Base-by-base conservation (phyloP, 2,329 filamentous ascomycete genomes). In the Cryphonectria nitschkei region DNA sequence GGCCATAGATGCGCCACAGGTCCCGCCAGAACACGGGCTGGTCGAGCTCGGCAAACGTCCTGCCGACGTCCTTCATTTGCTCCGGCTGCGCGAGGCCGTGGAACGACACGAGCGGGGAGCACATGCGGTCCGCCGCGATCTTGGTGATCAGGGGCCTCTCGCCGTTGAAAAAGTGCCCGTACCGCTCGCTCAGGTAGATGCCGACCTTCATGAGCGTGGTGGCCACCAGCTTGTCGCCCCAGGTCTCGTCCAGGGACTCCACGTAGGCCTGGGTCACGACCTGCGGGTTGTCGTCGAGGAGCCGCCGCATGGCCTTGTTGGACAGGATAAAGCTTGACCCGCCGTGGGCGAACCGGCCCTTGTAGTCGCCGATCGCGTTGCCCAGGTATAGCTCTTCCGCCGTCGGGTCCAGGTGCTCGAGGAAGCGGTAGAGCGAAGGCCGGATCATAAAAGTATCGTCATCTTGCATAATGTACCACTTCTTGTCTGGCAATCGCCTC, bases 391-490 rank as follows among this genome's bases (percentile, higher is more conserved):
- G 81, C 19, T 84, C 82, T 67, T 80, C 77, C 7, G 79, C 74
- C 1, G 83, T 74, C 1, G 83, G 80, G 76, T 88, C 81, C 70
- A 89, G 77, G 69, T 87, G 85, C 26, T 81, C 80, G 19, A 89
- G 79, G 16, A 89, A 77, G 1, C 83, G 77, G 58, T 80, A 78
- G 39, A 89, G 77, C 16, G 86, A 86, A 2, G 83, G 80, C 67
- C 82, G 82, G 61, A 88, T 80, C 61, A 89, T 76, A 75, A 84
- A 89, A 0, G 86, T 89, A 75, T 89, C 87, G 76, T 89, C 87
- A 77, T 89, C 87, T 19, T 87, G 77, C 73, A 89, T 84, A 72
- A 88, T 77, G 75, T 88, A 89, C 87, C 87, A 89, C 76, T 87
- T 87, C 79, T 88, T 89, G 72, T 81, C 77, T 0, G 86, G 87